Conservation (phyloP, 2,329 filamentous ascomycete species). For the Chaetomium olivaceum region DNA sequence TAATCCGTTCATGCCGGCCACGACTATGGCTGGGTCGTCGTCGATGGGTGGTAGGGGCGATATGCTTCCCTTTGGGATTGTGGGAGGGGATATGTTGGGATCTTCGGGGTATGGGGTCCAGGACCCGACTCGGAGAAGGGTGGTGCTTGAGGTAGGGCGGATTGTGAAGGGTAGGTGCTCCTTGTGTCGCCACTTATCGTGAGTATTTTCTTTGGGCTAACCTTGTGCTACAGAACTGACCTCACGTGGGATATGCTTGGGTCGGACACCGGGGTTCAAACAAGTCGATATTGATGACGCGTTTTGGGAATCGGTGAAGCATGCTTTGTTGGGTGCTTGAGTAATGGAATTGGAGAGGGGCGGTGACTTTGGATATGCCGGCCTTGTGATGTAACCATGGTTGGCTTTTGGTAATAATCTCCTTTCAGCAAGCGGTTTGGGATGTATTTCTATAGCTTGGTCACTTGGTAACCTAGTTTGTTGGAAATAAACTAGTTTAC, state of each 20-base stretch:
- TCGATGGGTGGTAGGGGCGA: not conserved
- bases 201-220: not conserved
- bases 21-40: not conserved
- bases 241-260: conserved; percentile 35
- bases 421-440: not conserved
- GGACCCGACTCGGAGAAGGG: not conserved
- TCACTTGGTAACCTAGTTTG: not conserved
- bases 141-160: conserved; percentile 11
- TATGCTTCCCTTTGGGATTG: conserved; percentile 6
- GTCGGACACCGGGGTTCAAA: conserved; percentile 37
- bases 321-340: not conserved
- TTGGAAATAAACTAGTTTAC: not conserved
- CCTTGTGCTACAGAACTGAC: conserved; percentile 34
- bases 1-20: not conserved
- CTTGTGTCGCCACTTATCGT: not conserved
- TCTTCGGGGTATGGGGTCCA: not conserved
- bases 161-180: conserved; percentile 19
- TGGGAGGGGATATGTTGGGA: not conserved
- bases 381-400: not conserved
- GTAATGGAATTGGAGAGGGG: not conserved
- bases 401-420: not conserved
- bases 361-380: not conserved
- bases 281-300: conserved; percentile 36
- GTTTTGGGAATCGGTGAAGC: conserved; percentile 31
- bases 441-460: not conserved